phyloP scores from a whole-genome alignment of 768 basidiomycete species.

The Pleurotus tuber-regium region DNA sequence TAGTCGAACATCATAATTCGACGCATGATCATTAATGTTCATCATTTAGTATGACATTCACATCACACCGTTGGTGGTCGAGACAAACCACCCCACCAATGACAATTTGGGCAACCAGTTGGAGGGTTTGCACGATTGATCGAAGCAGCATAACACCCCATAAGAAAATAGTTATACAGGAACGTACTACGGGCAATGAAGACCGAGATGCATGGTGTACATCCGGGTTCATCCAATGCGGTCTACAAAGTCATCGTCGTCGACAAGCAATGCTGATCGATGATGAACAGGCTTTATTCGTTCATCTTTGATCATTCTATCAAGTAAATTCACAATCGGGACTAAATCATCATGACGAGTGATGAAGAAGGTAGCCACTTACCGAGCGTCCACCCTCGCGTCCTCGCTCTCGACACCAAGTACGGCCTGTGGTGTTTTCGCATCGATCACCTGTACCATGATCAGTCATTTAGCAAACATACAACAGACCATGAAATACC shows the following conservation, averaged over 20 bases:
- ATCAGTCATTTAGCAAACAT: neutral
- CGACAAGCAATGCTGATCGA: slow-evolving; percentile 44
- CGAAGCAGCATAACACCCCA: too few species aligned
- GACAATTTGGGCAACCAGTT: too few species aligned
- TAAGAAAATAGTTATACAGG: too few species aligned
- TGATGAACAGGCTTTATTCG: slow-evolving; percentile 55
- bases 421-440: slow-evolving; percentile 85
- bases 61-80: too few species aligned
- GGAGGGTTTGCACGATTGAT: too few species aligned
- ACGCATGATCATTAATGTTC: too few species aligned
- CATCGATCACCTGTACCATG: slow-evolving; percentile 74
- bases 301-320: slow-evolving; percentile 89
- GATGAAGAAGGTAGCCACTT: slow-evolving; percentile 21
- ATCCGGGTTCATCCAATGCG: slow-evolving; percentile 48
- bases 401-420: slow-evolving; percentile 92
- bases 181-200: too few species aligned
- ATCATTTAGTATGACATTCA: too few species aligned
- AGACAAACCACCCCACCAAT: too few species aligned
- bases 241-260: slow-evolving; percentile 44
- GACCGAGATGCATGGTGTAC: too few species aligned
- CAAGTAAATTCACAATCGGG: neutral
- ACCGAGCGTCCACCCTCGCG: slow-evolving; percentile 84
- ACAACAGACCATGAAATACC: slow-evolving; percentile 25
- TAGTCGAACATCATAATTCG: too few species aligned
- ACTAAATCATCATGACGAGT: slow-evolving; percentile 2